These are phyloP conservation scores for Posidonia oceanica DNA, from an alignment of 116 monocot genomes.

Conservation along the genomic window DNA sequence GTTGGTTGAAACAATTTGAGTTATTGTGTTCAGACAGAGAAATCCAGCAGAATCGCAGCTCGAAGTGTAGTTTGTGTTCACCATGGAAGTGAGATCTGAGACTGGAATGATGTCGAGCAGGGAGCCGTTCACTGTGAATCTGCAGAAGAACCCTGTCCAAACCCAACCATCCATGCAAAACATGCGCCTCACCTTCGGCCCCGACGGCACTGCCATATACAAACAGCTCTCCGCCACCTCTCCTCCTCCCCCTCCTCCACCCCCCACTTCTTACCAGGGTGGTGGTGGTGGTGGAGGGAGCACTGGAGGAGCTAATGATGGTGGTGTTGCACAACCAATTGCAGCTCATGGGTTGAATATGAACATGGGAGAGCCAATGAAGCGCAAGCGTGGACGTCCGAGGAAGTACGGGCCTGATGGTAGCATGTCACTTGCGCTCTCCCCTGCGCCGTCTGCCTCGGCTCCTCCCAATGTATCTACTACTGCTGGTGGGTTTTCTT, in stretches of 20 bases:
- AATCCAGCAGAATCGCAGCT: background rate
- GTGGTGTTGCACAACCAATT: conserved; percentile 7
- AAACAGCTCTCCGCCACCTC: conserved; percentile 35
- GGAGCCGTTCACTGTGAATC: conserved; percentile 44
- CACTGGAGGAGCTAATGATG: conserved; percentile 7
- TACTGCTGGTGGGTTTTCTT: conserved; percentile 1
- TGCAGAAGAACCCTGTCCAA: conserved; percentile 41
- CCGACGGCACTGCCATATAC: conserved; percentile 78
- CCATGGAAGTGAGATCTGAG: conserved; percentile 73
- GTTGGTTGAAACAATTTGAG: too few relatives aligned
- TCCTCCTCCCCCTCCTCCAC: background rate
- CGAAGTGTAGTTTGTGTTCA: background rate
- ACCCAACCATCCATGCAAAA: conserved; percentile 34
- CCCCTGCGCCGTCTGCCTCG: conserved; percentile 3
- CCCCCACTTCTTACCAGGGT: conserved; percentile 21
- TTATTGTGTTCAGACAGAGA: background rate
- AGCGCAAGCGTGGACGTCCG: conserved; percentile 73
- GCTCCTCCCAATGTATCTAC: conserved; percentile 1
- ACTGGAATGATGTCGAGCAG: conserved; percentile 34
- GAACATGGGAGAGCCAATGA: conserved; percentile 34
- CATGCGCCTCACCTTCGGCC: conserved; percentile 56
- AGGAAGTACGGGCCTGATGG: conserved; percentile 76
- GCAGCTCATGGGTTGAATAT: conserved; percentile 18
- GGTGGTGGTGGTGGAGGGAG: conserved; percentile 6
- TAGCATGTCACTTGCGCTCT: conserved; percentile 34